phyloP scores from a whole-genome alignment of 352 stramenopile species.

The Phytopythium kandeliae region DNA sequence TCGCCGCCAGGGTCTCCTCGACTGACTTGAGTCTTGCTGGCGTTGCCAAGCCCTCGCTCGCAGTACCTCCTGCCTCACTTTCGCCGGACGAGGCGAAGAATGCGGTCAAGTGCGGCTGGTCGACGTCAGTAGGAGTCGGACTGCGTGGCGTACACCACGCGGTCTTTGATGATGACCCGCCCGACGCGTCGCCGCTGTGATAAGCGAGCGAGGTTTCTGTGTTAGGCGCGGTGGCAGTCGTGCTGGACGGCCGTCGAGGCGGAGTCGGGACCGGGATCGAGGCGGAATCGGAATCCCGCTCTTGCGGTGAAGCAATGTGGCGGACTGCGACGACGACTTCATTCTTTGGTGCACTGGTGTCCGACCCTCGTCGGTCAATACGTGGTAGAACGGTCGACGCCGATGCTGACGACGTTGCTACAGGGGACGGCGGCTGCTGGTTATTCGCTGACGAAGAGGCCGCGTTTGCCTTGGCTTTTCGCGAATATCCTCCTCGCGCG shows the following conservation, averaged over 20 bases:
- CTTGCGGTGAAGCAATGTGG: constrained; percentile 11
- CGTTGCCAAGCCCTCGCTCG: constrained; percentile 9
- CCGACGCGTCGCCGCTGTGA: constrained; percentile 12
- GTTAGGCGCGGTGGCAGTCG: not conserved
- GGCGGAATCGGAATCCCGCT: constrained; percentile 9
- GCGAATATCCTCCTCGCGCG: constrained; percentile 12
- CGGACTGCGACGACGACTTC: not conserved
- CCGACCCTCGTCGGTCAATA: constrained; percentile 22
- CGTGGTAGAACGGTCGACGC: constrained; percentile 22
- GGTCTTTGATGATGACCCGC: constrained; percentile 24
- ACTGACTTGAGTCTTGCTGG: constrained; percentile 34
- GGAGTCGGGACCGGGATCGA: constrained; percentile 10
- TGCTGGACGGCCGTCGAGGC: constrained; percentile 11
- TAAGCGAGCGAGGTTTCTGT: constrained; percentile 31
- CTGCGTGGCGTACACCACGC: constrained; percentile 60
- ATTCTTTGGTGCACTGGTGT: constrained; percentile 2
- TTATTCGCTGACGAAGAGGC: constrained; percentile 12
- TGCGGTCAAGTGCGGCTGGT: constrained; percentile 19
- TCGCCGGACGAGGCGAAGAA: constrained; percentile 26
- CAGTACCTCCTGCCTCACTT: constrained; percentile 1
- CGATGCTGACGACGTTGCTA: not conserved
- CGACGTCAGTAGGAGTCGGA: constrained; percentile 7
- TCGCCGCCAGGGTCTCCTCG: constrained; percentile 34
- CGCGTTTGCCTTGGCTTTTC: constrained; percentile 13
- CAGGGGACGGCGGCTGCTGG: constrained; percentile 12